phyloP scores from a whole-genome alignment of 2,329 filamentous ascomycete genomes.

The Blastomyces gilchristii region DNA sequence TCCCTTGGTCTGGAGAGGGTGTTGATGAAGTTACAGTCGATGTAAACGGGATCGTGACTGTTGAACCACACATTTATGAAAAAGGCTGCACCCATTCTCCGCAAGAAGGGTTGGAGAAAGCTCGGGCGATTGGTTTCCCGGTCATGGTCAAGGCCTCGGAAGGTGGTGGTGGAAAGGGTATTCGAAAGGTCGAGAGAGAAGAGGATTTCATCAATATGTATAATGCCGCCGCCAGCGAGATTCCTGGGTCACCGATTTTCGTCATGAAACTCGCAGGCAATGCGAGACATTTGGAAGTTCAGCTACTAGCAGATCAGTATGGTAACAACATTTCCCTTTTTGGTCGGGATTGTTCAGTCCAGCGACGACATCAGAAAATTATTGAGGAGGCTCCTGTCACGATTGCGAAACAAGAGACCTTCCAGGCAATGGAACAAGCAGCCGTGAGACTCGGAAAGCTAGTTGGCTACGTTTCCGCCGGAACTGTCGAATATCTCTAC shows the following conservation, averaged over 20 bases:
- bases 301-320: conserved; percentile 95
- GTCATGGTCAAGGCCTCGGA: conserved; percentile 99
- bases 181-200: conserved; percentile 82
- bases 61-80: conserved; percentile 72
- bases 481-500: conserved; percentile 98
- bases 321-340: conserved; percentile 99
- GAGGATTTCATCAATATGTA: conserved; percentile 79
- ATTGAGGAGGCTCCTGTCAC: conserved; percentile 98
- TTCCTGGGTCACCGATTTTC: conserved; percentile 97
- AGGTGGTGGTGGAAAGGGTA: conserved; percentile 97
- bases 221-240: conserved; percentile 92
- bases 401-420: conserved; percentile 78
- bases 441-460: conserved; percentile 87
- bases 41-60: conserved; percentile 78
- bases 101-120: conserved; percentile 78
- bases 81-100: conserved; percentile 85
- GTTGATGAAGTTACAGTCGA: conserved; percentile 74
- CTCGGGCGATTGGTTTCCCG: conserved; percentile 87
- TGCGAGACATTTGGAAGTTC: conserved; percentile 91
- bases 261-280: conserved; percentile 99
- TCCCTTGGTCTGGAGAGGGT: conserved; percentile 97
- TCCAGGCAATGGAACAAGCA: conserved; percentile 92
- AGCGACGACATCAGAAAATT: conserved; percentile 98
- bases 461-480: conserved; percentile 95
- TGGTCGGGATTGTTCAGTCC: conserved; percentile 95